Evolutionary conservation across 1,284 basidiomycete genomes (phyloP), one percentile per base, ranked within the genome.

Genomic region (Neonothopanus nambi): DNA sequence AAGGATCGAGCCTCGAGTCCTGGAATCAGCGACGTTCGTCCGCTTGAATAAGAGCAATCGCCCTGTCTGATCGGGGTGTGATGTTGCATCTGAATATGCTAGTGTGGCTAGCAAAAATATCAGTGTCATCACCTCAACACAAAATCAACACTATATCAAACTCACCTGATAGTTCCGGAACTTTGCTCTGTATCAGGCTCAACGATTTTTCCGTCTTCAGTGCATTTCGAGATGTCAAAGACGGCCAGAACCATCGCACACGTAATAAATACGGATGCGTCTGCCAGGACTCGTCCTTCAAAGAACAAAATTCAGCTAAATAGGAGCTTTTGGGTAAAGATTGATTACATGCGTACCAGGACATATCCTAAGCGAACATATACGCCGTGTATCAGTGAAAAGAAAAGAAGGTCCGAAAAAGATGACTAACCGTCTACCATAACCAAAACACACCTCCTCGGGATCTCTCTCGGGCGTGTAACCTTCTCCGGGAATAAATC

Each of bases 171-270:
- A 41, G 55, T 57, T 11, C 59, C 57, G 18, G 52, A 45, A 21
- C 30, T 51, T 30, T 52, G 55, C 30, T 54, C 51, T 3, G 28
- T 44, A 20, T 48, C 53, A 9, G 58, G 58, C 41, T 55, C 48
- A 20, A 56, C 21, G 5, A 48, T 23, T 15, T 41, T 39, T 2
- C 63, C 64, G 26, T 66, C 59, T 43, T 61, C 58, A 9, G 65
- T 55, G 8, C 55, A 54, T 49, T 68, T 67, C 17, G 55, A 41
- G 24, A 71, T 63, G 38, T 66, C 56, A 56, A 69, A 69, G 2
- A 60, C 64, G 3, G 69, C 64, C 7, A 72, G 63, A 3, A 61
- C 56, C 59, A 63, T 65, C 18, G 64, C 66, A 51, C 64, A 62
- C 0, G 63, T 50, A 43, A 68, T 55, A 54, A 63, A 72, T 12